Base-by-base conservation (phyloP, 2,329 filamentous ascomycete genomes). In the Alternaria viburni region DNA sequence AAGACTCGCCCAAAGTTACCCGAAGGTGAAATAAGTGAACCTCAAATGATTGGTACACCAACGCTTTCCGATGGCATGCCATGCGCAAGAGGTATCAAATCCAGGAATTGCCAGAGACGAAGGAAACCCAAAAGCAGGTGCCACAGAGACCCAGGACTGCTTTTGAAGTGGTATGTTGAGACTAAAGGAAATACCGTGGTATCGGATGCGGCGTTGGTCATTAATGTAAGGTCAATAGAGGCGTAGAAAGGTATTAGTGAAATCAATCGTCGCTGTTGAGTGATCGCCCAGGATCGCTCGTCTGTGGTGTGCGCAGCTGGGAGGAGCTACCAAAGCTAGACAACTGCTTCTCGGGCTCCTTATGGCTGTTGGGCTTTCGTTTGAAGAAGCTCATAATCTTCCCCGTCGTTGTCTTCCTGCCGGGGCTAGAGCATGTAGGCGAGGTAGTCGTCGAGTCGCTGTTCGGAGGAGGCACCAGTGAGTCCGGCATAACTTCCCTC, bases 361-460 rank as follows among this genome's bases (percentile, higher is more conserved):
- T 67, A 46, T 67, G 66, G 26, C 63, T 70, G 47, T 67, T 72
- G 1, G 75, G 73, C 60, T 77, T 79, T 32, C 77, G 68, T 54
- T 75, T 78, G 69, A 79, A 79, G 49, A 79, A 78, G 54, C 64
- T 78, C 60, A 77, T 78, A 26, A 79, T 72, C 59, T 79, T 77
- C 7, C 72, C 77, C 5, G 75, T 72, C 11, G 72, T 73, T 23
- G 74, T 75, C 56, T 65, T 73, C 51, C 68, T 67, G 19, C 71
- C 69, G 2, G 74, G 76, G 49, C 75, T 77, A 25, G 68, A 59
- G 8, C 60, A 65, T 4, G 66, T 71, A 9, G 74, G 70, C 3
- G 72, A 72, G 30, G 68, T 65, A 10, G 72, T 60, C 12, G 70
- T 65, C 11, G 71, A 70, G 21, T 71, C 70, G 13, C 70, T 56